Percentiles rank a stretch among this genome's conserved stretches.
Conservation (phyloP, 129 eudicot genomes). For the Deinandra increscens region DNA sequence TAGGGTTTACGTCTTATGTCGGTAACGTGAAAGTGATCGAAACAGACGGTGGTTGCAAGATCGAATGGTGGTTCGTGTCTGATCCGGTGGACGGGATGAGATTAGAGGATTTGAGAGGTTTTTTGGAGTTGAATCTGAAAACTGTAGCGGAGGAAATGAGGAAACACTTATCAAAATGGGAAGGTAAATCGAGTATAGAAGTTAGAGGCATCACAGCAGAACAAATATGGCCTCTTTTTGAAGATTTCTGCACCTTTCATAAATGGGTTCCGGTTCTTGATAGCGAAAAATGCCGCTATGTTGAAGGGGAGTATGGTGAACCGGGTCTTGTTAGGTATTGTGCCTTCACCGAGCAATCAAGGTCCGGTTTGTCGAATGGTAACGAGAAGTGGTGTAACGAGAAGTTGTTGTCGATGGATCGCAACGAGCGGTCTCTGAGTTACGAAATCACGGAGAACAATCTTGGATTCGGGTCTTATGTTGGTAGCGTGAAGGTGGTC, state of each 20-base stretch:
- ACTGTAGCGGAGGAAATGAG: not conserved
- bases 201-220: not conserved
- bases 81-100: conserved; percentile 49
- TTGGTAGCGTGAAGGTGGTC: conserved; percentile 36
- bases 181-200: not conserved
- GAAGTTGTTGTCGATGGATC: not conserved
- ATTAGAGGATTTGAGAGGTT: conserved; percentile 39
- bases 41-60: conserved; percentile 27
- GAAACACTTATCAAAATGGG: not conserved
- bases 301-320: not conserved
- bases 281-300: not conserved
- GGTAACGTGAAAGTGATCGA: conserved; percentile 38
- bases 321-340: not conserved
- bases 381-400: not conserved
- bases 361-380: not conserved
- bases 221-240: not conserved
- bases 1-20: conserved; percentile 46
- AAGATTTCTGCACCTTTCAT: not conserved
- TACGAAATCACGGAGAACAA: conserved; percentile 53
- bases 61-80: conserved; percentile 48
- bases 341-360: not conserved
- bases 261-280: not conserved
- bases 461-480: conserved; percentile 46
- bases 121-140: not conserved
- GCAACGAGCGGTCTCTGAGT: conserved; percentile 6